phyloP scores from a whole-genome alignment of 139 green algal species.

The Picochlorum sp. region DNA sequence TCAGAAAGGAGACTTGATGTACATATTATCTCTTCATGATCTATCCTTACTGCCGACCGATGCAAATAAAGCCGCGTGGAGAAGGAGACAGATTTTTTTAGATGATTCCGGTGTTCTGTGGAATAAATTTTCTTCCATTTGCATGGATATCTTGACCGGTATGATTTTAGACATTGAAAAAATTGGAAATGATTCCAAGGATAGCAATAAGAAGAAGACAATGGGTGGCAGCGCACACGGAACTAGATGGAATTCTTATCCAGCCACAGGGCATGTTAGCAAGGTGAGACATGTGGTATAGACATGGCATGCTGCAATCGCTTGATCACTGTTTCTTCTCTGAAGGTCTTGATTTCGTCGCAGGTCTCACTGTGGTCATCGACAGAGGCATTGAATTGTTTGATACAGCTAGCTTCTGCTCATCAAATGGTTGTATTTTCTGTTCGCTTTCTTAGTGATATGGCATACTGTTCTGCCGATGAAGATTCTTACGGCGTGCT shows the following conservation, averaged over 20 bases:
- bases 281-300: no score
- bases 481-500: conserved; percentile 24
- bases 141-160: conserved; percentile 8
- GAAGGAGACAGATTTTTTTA: conserved; percentile 24
- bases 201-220: background rate
- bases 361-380: background rate
- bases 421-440: conserved; percentile 4
- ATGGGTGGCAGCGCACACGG: background rate
- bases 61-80: background rate
- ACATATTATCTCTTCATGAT: conserved; percentile 14
- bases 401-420: background rate
- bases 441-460: conserved; percentile 1
- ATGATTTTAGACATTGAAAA: background rate
- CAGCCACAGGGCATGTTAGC: no score
- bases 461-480: conserved; percentile 1
- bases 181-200: background rate
- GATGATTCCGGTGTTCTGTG: conserved; percentile 32
- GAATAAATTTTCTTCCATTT: conserved; percentile 9
- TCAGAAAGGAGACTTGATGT: conserved; percentile 6
- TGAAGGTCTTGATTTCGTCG: no score
- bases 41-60: conserved; percentile 16
- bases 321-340: no score
- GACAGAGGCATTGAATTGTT: background rate
- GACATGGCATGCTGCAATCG: no score
- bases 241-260: background rate